Evolutionary conservation across 805 yeast genomes (phyloP).

Genomic region (Wickerhamomyces canadensis): DNA sequence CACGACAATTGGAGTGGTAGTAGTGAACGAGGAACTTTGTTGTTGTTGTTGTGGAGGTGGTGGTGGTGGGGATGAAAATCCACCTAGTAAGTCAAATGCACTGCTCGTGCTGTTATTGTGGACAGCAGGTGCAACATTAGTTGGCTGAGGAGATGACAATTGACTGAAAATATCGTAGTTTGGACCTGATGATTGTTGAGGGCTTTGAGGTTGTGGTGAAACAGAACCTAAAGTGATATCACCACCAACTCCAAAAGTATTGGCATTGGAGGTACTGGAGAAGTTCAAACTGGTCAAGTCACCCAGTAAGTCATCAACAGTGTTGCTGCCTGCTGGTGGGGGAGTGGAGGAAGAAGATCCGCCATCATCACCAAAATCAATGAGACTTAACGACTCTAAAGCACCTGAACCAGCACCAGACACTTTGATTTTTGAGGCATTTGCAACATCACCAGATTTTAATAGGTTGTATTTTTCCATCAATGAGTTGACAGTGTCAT

Average conservation of each 20-base stretch:
- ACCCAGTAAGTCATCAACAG: slow-evolving; percentile 64
- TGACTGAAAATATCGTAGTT: slow-evolving; percentile 22
- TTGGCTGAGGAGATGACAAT: slow-evolving; percentile 15
- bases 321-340: slow-evolving; percentile 28
- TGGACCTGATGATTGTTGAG: slow-evolving; percentile 17
- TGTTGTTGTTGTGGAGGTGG: slow-evolving; percentile 5
- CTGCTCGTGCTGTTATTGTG: slow-evolving; percentile 4
- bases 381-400: slow-evolving; percentile 44
- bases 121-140: slow-evolving; percentile 13
- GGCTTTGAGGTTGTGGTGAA: slow-evolving; percentile 21
- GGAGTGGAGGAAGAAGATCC: slow-evolving; percentile 18
- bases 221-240: slow-evolving; percentile 35
- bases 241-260: slow-evolving; percentile 47
- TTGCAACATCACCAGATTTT: slow-evolving; percentile 55
- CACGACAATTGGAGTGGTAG: slow-evolving; percentile 21
- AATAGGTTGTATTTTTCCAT: slow-evolving; percentile 61
- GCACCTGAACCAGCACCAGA: slow-evolving; percentile 26
- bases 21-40: no score
- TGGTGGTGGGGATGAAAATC: slow-evolving; percentile 11
- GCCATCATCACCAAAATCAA: slow-evolving; percentile 62
- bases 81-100: slow-evolving; percentile 20
- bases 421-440: slow-evolving; percentile 45
- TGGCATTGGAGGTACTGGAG: slow-evolving; percentile 12
- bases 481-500: slow-evolving; percentile 69
- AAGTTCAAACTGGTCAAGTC: slow-evolving; percentile 59